Evolutionary conservation across 805 yeast genomes (phyloP).

Genomic region (Sugiyamaella qingdaonensis): DNA sequence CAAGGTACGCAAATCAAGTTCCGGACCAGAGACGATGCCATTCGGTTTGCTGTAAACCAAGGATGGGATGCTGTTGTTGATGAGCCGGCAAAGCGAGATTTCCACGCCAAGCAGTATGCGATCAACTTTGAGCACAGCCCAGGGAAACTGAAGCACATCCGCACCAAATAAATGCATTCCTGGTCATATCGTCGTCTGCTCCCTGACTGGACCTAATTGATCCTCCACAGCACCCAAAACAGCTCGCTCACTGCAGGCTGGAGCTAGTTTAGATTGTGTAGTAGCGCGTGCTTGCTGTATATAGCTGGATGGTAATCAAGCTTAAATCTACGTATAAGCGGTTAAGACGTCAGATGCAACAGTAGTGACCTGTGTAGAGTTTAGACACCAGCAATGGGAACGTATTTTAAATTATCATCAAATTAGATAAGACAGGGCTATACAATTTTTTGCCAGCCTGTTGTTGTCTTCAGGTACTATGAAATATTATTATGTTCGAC

Average conservation of each 20-base stretch:
- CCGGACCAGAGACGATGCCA: slow-evolving; percentile 70
- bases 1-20: slow-evolving; percentile 73
- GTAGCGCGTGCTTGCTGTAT: not conserved
- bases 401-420: too few relatives aligned
- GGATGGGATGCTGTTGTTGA: slow-evolving; percentile 83
- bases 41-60: slow-evolving; percentile 73
- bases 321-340: not conserved
- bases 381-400: too few relatives aligned
- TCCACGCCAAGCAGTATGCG: slow-evolving; percentile 71
- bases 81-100: slow-evolving; percentile 72
- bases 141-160: slow-evolving; percentile 71
- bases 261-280: not conserved
- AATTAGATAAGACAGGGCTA: too few relatives aligned
- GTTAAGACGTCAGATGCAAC: not conserved
- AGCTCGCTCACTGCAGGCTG: not conserved
- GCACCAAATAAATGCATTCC: slow-evolving; percentile 54
- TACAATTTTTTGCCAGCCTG: too few relatives aligned
- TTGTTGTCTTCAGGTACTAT: too few relatives aligned
- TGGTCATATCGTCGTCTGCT: not conserved
- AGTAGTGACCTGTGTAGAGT: too few relatives aligned
- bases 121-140: slow-evolving; percentile 63
- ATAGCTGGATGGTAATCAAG: not conserved
- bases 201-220: not conserved
- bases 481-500: too few relatives aligned
- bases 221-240: not conserved